Evolutionary conservation across 2,329 filamentous ascomycete species (phyloP).

Genomic region (Sphaerulina musiva): DNA sequence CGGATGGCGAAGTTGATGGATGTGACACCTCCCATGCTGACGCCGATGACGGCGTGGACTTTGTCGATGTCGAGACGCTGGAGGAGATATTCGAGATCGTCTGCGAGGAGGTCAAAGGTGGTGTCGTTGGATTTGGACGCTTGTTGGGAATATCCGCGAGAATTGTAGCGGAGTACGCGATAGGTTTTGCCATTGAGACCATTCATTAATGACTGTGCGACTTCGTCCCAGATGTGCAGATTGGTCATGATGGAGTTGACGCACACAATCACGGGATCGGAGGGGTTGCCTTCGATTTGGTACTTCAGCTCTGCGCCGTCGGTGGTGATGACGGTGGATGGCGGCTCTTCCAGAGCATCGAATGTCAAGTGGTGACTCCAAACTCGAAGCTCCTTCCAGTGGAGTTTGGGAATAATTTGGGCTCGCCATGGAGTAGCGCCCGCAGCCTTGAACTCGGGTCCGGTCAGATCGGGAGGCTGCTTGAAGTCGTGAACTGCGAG

Average conservation of each 20-base stretch:
- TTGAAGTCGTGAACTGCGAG: slow-evolving; percentile 68
- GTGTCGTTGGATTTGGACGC: slow-evolving; percentile 39
- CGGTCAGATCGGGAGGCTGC: slow-evolving; percentile 59
- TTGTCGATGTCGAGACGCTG: slow-evolving; percentile 61
- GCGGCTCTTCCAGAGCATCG: slow-evolving; percentile 55
- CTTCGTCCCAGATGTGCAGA: slow-evolving; percentile 72
- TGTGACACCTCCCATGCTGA: slow-evolving; percentile 75
- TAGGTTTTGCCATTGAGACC: slow-evolving; percentile 53
- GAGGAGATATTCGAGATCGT: slow-evolving; percentile 61
- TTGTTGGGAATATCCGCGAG: slow-evolving; percentile 57
- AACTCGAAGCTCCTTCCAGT: slow-evolving; percentile 51
- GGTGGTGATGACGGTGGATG: slow-evolving; percentile 59
- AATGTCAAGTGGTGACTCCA: slow-evolving; percentile 77
- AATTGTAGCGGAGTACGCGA: slow-evolving; percentile 70
- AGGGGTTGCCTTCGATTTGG: slow-evolving; percentile 64
- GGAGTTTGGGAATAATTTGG: slow-evolving; percentile 53
- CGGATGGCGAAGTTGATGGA: slow-evolving; percentile 64
- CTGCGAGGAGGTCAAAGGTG: slow-evolving; percentile 58
- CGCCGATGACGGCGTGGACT: slow-evolving; percentile 64
- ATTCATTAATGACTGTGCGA: slow-evolving; percentile 55
- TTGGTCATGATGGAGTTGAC: slow-evolving; percentile 75
- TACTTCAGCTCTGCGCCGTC: slow-evolving; percentile 67
- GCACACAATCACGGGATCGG: slow-evolving; percentile 67
- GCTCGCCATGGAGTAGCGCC: slow-evolving; percentile 56
- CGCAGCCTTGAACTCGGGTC: slow-evolving; percentile 57